phyloP scores from a whole-genome alignment of 75 land plant species.

The Cunninghamia lanceolata region DNA sequence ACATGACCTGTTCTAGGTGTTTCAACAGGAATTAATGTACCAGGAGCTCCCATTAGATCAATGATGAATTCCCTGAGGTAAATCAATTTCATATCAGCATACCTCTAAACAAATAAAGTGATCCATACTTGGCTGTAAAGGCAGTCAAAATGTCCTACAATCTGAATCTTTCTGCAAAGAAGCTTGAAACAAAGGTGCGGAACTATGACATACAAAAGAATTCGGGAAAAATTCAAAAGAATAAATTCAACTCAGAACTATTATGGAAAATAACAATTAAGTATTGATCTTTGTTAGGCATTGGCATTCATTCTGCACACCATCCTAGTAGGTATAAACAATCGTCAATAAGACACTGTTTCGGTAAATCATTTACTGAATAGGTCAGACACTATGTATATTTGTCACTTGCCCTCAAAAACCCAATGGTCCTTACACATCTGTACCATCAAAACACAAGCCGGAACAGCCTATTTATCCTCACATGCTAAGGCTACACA shows the following conservation, averaged over 20 bases:
- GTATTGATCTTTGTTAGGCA: not conserved
- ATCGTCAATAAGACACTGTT: not conserved
- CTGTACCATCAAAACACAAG: not conserved
- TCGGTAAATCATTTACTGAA: not conserved
- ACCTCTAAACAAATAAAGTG: not conserved
- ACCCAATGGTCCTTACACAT: not conserved
- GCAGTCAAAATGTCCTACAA: not conserved
- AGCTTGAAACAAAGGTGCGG: not conserved
- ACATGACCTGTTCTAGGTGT: conserved; percentile 38
- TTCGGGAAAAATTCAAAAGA: not conserved
- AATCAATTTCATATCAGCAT: conserved; percentile 8
- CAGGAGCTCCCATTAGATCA: conserved; percentile 97
- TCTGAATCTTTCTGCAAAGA: not conserved
- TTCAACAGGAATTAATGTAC: conserved; percentile 78
- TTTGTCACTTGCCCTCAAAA: not conserved
- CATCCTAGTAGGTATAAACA: not conserved
- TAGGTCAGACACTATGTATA: not conserved
- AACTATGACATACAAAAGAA: not conserved
- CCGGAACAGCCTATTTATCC: not conserved
- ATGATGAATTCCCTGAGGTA: conserved; percentile 78
- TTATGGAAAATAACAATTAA: not conserved
- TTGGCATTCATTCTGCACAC: not conserved
- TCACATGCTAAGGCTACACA: not conserved
- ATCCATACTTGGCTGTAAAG: not conserved
- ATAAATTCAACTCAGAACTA: not conserved